Evolutionary conservation across 768 basidiomycete species (phyloP), one percentile per base, ranked within the genome.

Genomic region (Termitomyces sp.): DNA sequence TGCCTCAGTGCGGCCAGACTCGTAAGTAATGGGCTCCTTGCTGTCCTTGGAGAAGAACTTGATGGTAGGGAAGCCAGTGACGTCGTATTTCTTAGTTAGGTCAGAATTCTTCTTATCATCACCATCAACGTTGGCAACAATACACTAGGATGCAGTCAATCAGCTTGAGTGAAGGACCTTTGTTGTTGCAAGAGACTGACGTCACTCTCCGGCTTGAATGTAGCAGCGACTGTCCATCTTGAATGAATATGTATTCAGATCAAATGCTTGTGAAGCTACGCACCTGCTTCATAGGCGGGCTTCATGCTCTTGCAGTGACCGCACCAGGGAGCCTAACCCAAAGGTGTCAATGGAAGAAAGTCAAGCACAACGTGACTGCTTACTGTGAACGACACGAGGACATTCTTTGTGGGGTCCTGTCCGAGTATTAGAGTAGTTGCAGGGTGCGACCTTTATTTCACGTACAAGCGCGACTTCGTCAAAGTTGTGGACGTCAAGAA

Each of bases 271-370:
- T 26, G 56, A 59, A 18, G 8, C 43, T 37, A 48, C 65, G 37
- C 59, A 88, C 87, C 86, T 70, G 90, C 81, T 70, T 95, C 94
- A 67, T 90, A 95, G 33, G 80, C 79, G 20, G 95, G 94, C 72
- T 95, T 95, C 72, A 97, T 71, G 62, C 60, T 81, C 78, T 98
- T 98, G 83, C 96, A 98, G 79, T 98, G 95, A 32, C 94, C 93
- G 64, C 95, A 95, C 93, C 91, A 89, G 39, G 85, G 84, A 26
- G 89, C 82, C 82, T 83, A 62, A 47, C 46, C 26, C 53, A 48
- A 63, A 55, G 34, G 4, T 20, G 16, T 54, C 27, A 50, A 34
- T 52, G 36, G 48, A 47, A 32, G 53, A 57, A 46, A 59, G 43
- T n/a, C 34, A 20, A 20, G 50, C 33, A 16, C 37, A 30, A 34